Evolutionary conservation across 495 filamentous ascomycete species (phyloP), one percentile per base, ranked within the genome.

Genomic region (Glonium stellatum): DNA sequence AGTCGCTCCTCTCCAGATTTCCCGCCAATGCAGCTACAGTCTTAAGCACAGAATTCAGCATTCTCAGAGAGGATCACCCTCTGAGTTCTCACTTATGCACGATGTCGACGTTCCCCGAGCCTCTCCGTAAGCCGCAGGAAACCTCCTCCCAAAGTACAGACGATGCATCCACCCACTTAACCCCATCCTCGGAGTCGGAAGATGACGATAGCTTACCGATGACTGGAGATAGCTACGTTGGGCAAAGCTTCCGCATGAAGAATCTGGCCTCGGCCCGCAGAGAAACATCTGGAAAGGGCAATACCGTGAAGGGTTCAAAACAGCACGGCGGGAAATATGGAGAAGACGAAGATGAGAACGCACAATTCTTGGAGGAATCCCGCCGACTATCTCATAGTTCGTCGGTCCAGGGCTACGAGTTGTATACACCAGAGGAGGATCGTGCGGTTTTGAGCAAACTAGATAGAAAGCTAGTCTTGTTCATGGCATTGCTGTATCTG

Each of bases 361-460:
- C 39, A 15, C 39, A 44, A 11, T 31, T 51, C 1, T 15, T 51
- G 13, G 13, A 15, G 13, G 23, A 27, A 4, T 25, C 48, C 13
- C 48, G 23, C 9, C 48, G 23, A 2, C 23, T 51, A 15, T 51
- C 48, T 5, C 48, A 51, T 10, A 31, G 19, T 5, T 51, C 48
- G 19, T 63, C 60, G 12, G 57, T 65, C 23, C 73, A 79, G 47
- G 81, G 76, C 60, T 84, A 78, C 64, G 76, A 80, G 64, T 71
- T 86, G 48, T 96, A 89, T 68, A 92, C 89, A 2, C 73, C 75
- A 0, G 83, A 89, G 36, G 89, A 95, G 68, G 91, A 95, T 68
- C 73, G 70, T 37, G 78, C 78, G 11, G 85, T 96, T 12, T 76
- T 90, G 47, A 80, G 76, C 66, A 87, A 83, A 65, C 83, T 95